Evolutionary conservation across 208 protist species (phyloP).

Genomic region (Trichomonas vaginalis): DNA sequence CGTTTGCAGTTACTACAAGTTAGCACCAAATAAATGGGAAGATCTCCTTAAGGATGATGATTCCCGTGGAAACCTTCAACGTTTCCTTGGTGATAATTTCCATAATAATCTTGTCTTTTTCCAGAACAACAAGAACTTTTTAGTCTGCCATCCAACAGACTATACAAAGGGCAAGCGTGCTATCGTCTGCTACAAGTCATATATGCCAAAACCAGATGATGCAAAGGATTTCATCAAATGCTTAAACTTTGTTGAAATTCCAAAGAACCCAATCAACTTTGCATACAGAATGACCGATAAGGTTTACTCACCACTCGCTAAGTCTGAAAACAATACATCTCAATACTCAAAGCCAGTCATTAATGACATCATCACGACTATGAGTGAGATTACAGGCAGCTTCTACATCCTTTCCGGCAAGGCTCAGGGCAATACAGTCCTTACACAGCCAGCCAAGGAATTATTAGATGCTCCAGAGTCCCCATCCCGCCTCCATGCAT

Average conservation of each 20-base stretch:
- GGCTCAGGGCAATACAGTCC: slow-evolving; percentile 36
- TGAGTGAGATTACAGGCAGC: slow-evolving; percentile 28
- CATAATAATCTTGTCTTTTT: neutral
- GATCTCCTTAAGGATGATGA: neutral
- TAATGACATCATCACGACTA: slow-evolving; percentile 63
- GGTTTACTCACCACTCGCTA: neutral
- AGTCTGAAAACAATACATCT: neutral
- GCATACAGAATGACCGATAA: neutral
- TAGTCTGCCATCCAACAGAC: neutral
- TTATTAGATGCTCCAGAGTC: slow-evolving; percentile 18
- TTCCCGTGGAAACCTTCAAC: neutral
- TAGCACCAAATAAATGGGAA: neutral
- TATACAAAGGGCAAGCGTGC: neutral
- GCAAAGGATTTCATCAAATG: neutral
- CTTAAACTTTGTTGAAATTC: neutral
- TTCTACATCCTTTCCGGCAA: slow-evolving; percentile 37
- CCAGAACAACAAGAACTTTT: neutral
- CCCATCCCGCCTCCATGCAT: slow-evolving; percentile 34
- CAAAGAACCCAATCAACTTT: neutral
- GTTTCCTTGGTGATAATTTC: neutral
- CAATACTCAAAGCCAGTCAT: slow-evolving; percentile 61
- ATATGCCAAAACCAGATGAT: neutral
- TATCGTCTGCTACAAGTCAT: neutral
- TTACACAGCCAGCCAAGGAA: slow-evolving; percentile 34
- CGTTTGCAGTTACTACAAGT: neutral